Evolutionary conservation across 768 basidiomycete species (phyloP).

Genomic region (Gelatoporia subvermispora): DNA sequence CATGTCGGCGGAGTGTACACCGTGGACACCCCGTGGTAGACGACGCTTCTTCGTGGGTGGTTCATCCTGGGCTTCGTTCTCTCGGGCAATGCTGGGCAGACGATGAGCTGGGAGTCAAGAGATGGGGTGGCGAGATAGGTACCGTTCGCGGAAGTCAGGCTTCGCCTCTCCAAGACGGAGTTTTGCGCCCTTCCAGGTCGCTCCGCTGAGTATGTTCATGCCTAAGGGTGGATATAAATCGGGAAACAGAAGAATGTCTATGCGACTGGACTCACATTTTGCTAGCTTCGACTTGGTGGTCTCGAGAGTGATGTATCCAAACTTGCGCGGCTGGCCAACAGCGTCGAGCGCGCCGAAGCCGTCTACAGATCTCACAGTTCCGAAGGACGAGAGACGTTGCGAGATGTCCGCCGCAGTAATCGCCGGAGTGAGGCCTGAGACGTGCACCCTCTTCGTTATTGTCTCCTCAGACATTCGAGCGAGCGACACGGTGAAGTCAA

Average conservation of each 20-base stretch:
- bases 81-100: conserved; percentile 28
- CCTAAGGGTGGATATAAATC: conserved; percentile 45
- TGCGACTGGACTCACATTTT: conserved; percentile 47
- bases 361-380: conserved; percentile 62
- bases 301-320: conserved; percentile 70
- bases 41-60: conserved; percentile 42
- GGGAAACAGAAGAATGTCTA: no score
- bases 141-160: conserved; percentile 67
- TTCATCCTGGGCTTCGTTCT: conserved; percentile 26
- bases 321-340: conserved; percentile 63
- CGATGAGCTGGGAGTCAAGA: not conserved
- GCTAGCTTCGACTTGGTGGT: conserved; percentile 53
- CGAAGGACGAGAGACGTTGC: conserved; percentile 58
- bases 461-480: conserved; percentile 16
- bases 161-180: conserved; percentile 81
- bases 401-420: conserved; percentile 55
- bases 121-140: conserved; percentile 7
- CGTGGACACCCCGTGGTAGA: conserved; percentile 30
- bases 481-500: not conserved
- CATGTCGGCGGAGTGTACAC: conserved; percentile 57
- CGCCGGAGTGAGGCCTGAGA: conserved; percentile 71
- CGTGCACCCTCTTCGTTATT: conserved; percentile 58
- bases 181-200: conserved; percentile 86
- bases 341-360: conserved; percentile 64
- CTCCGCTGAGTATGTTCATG: conserved; percentile 71